Base-by-base conservation (phyloP, 73 alveolate genomes). In the Paraurostyla sp. region DNA sequence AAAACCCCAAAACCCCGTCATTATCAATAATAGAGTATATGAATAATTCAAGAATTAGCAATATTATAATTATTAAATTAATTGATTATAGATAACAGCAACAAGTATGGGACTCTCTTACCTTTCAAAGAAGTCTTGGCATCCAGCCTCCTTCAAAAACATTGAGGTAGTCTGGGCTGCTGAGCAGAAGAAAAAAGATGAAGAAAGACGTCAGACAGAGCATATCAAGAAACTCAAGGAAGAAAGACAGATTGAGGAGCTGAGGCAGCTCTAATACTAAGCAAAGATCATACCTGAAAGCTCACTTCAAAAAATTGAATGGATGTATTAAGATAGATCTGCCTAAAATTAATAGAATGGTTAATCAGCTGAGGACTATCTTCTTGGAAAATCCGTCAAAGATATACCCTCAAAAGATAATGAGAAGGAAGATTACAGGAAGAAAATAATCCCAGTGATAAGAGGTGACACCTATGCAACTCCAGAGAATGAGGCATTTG, bases 251-350 rank as follows among this genome's bases (percentile, higher is more conserved):
- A 71, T 92, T 22, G 98, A 94, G 83, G 96, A 92, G 56, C 81
- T 94, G 88, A 94, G 89, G 90, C 83, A 81, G 88, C 87, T 92
- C 0, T 92, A 94, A 62, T 95, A 76, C 15, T 80, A 83, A 58
- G 92, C 92, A 35, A 96, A 96, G 30, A 88, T 94, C 78, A 94
- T 94, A 62, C 98, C 98, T 18, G 96, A 95, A 40, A 87, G 94
- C 50, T 93, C 87, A 80, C 93, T 94, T 78, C 73, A 94, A 73
- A 88, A 96, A 80, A 82, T 94, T 45, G 98, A 94, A 49, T 94
- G 94, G 93, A 92, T 94, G 96, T 94, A 94, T 63, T 93, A 91
- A 76, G 95, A 95, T 43, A 94, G 96, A 23, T n/a, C 85, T 46
- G 87, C 85, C 49, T 52, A 85, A 56, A 94, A 69, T 63, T 83